Base-by-base conservation (phyloP, 257 asterid species). In the Fraxinus anomala region DNA sequence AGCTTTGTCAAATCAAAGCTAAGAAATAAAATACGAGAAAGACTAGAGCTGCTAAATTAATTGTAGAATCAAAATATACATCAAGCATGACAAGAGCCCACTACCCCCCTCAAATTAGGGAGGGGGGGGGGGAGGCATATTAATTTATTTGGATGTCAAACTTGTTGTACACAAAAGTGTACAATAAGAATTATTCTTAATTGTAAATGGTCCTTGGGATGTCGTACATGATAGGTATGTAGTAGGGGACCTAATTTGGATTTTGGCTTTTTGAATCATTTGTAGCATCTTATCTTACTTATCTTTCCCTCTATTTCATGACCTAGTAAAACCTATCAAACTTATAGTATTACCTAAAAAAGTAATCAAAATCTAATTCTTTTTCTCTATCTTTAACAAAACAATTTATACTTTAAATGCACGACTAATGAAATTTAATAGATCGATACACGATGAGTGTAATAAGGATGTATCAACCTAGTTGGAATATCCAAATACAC, bases 191-290 rank as follows among this genome's bases (percentile, higher is more conserved):
- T 26, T 26, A 26, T 26, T 26, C 31, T 1, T 28, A 28, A 28
- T 28, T 31, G 33, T 59, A 71, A 73, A 42, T 79, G 87, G 87
- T 79, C 87, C 85, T 37, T 68, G 34, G 28, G 19, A 49, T 40
- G 36, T 39, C 68, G 68, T 73, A 74, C 74, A 66, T 77, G 76
- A 69, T 49, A 54, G 84, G 73, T 77, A 81, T 79, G 85, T 78
- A 56, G 82, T 72, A 72, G 86, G 89, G 87, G 88, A 77, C 85
- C 88, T 80, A 49, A 83, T 28, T 69, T 37, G 59, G 76, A 40
- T 68, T 83, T 72, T 75, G 78, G 73, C 80, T 77, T 79, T 72
- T 85, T 51, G 49, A 54, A 49, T 78, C 66, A 31, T 77, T 73
- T 77, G 84, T 78, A 67, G 81, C 76, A 40, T 21, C 30, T 72